A percentile compares a stretch with the other conserved stretches of the same genome.
phyloP scores from a whole-genome alignment of 331 rosid species.

The Malus hybrid region DNA sequence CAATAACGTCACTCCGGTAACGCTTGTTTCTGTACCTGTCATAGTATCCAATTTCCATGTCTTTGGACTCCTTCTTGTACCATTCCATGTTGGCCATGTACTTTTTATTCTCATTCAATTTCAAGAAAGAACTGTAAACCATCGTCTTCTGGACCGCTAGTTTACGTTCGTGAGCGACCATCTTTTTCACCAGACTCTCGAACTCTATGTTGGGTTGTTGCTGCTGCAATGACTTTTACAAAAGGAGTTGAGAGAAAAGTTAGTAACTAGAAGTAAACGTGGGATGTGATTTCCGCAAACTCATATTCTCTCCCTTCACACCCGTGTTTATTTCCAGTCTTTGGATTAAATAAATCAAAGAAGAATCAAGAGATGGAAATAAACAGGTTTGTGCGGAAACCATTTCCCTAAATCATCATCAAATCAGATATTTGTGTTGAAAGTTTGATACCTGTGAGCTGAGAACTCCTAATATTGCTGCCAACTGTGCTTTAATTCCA shows the following conservation, averaged over 20 bases:
- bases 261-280: not conserved
- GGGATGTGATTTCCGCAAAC: too few species aligned
- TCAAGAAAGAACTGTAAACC: constrained; percentile 10
- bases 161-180: not conserved
- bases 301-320: too few species aligned
- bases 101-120: constrained; percentile 17
- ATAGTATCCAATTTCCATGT: constrained; percentile 32
- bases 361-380: not conserved
- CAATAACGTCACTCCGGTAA: constrained; percentile 1
- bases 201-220: not conserved
- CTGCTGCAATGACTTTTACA: constrained; percentile 6
- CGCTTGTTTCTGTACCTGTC: constrained; percentile 36
- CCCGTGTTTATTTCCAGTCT: too few species aligned
- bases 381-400: not conserved
- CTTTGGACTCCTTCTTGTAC: constrained; percentile 46
- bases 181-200: not conserved
- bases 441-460: constrained; percentile 23
- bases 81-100: constrained; percentile 52
- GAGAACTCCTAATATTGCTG: constrained; percentile 21
- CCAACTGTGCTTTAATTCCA: constrained; percentile 31
- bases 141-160: not conserved
- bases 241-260: not conserved
- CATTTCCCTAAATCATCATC: not conserved
- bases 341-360: too few species aligned
- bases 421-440: not conserved